Conservation (phyloP, 306 rosid genomes). For the Prunus mira region DNA sequence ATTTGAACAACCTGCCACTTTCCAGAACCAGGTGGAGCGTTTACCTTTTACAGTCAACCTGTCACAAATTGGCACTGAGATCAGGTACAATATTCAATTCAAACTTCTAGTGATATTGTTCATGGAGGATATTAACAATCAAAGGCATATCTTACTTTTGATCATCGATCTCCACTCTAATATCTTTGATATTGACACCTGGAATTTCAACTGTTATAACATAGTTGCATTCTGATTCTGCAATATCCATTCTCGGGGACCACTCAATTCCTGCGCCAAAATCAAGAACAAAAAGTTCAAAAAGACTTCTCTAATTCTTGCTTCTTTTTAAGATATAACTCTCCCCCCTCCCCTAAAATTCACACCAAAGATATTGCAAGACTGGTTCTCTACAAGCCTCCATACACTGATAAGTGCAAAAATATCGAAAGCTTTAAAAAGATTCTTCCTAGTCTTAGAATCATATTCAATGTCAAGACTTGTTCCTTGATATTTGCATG, state of each 20-base stretch:
- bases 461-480: background rate
- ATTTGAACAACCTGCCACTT: slow-evolving; percentile 27
- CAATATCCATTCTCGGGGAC: slow-evolving; percentile 83
- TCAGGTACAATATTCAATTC: background rate
- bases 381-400: background rate
- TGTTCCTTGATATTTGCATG: background rate
- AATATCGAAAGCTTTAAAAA: background rate
- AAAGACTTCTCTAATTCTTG: background rate
- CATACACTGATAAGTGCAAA: background rate
- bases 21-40: slow-evolving; percentile 39
- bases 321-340: background rate
- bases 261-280: slow-evolving; percentile 45
- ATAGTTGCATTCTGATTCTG: slow-evolving; percentile 58
- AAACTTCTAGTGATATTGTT: background rate
- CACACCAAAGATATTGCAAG: background rate
- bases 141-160: slow-evolving; percentile 52
- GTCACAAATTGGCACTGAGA: slow-evolving; percentile 11
- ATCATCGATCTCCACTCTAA: slow-evolving; percentile 82
- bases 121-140: background rate
- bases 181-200: slow-evolving; percentile 58
- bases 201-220: slow-evolving; percentile 75
- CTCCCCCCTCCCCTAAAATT: background rate
- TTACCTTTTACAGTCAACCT: slow-evolving; percentile 61
- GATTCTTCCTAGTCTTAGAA: background rate
- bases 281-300: background rate